Conservation (phyloP, 495 filamentous ascomycete genomes). For the Tuber umbilicatum region DNA sequence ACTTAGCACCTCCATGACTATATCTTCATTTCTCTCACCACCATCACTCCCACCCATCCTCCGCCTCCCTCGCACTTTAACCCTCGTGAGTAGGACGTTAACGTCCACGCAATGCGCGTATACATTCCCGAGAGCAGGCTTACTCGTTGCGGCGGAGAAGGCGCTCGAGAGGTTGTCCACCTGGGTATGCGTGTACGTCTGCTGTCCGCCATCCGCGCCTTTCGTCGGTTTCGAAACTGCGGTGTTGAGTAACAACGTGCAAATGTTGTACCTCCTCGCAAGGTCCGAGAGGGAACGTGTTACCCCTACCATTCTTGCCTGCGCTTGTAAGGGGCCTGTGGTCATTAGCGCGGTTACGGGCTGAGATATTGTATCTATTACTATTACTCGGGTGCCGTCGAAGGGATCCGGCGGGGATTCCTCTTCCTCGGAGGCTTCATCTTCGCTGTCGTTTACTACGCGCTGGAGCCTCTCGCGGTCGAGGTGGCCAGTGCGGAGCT, state of each 20-base stretch:
- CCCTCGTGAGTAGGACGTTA: constrained; percentile 15
- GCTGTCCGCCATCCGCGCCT: neutral
- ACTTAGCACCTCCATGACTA: constrained; percentile 24
- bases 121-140: constrained; percentile 27
- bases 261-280: neutral
- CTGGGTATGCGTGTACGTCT: constrained; percentile 5
- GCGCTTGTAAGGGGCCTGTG: constrained; percentile 1
- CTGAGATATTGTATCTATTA: constrained; percentile 32
- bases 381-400: constrained; percentile 20
- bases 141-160: constrained; percentile 15
- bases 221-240: neutral
- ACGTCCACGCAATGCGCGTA: constrained; percentile 32
- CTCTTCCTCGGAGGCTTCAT: neutral
- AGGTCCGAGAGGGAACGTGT: neutral
- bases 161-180: constrained; percentile 15
- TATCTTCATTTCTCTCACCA: constrained; percentile 6
- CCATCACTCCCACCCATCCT: neutral
- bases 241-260: neutral
- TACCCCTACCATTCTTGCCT: constrained; percentile 27
- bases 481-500: constrained; percentile 21
- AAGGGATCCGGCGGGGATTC: neutral
- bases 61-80: neutral
- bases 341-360: constrained; percentile 15
- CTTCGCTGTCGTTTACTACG: neutral
- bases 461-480: neutral